Evolutionary conservation across 257 asterid genomes (phyloP), one percentile per base, ranked within the genome.

Genomic region (Ophiorrhiza pumila): DNA sequence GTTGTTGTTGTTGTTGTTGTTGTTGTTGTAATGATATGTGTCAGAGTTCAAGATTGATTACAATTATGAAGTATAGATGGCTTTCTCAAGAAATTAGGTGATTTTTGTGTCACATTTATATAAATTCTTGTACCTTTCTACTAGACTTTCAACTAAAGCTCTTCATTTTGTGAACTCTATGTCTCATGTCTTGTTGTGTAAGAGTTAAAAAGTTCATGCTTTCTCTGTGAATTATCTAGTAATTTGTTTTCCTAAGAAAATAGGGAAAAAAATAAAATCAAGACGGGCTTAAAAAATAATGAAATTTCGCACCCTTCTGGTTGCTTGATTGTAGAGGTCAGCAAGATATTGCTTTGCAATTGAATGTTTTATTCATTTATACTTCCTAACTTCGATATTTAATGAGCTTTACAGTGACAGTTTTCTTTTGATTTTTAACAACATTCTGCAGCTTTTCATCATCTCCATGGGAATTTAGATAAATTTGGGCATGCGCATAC

Each of bases 21-120:
- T 37, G 58, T 79, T 56, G 10, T 29, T 65, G 14, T 75, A 46
- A 43, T 13, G 66, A 58, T 69, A 9, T 66, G 65, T 31, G 58
- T 46, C 59, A 61, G 8, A n/a, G 53, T 32, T 34, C 42, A 65
- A 17, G 37, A 55, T 29, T 45, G 49, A 29, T 43, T 39, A 47
- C 50, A 25, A 23, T n/a, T 58, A 25, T 7, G 22, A 52, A 34
- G 18, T 63, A 8, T 63, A 10, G 20, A 47, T 50, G 31, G 35
- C 63, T 76, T 18, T 49, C 29, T 49, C 12, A 32, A 34, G 6
- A 69, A 23, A 25, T 62, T 49, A 49, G 45, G 71, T 69, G 70
- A 46, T 76, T 49, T n/a, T 29, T 29, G 42, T 34, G 27, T 20
- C 43, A 60, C 2, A 2, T 39, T 25, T 37, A 39, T 73, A 13